Evolutionary conservation across 225 moss, liverwort and hornwort genomes (phyloP).

Genomic region (Thuidium tamariscinum): DNA sequence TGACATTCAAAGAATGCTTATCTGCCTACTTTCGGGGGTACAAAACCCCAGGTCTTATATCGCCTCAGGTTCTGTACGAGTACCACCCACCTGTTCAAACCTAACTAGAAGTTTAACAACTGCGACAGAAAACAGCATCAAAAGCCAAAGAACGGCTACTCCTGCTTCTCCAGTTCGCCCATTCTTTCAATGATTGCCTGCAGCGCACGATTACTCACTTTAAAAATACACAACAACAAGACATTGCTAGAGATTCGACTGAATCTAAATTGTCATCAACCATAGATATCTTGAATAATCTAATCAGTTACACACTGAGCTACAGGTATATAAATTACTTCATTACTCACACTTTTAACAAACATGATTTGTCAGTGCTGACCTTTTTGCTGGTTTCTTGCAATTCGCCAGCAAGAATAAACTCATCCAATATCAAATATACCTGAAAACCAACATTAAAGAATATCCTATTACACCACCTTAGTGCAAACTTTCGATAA

Average conservation of each 20-base stretch:
- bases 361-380: background rate
- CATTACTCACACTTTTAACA: background rate
- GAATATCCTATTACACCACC: background rate
- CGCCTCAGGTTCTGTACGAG: background rate
- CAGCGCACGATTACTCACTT: background rate
- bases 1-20: background rate
- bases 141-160: background rate
- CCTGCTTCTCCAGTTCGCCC: constrained; percentile 65
- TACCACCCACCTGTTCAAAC: background rate
- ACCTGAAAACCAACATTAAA: constrained; percentile 36
- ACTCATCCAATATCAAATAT: constrained; percentile 93
- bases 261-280: background rate
- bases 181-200: constrained; percentile 99
- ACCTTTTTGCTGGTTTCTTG: constrained; percentile 99
- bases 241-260: background rate
- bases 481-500: background rate
- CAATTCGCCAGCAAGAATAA: constrained; percentile 96
- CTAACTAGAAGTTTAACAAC: background rate
- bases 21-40: background rate
- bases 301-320: background rate
- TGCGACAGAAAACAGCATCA: background rate
- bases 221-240: background rate
- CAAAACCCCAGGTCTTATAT: background rate
- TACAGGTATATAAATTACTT: background rate
- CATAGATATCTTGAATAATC: background rate